phyloP scores from a whole-genome alignment of 352 stramenopile species.

The Phytophthora pistaciae region DNA sequence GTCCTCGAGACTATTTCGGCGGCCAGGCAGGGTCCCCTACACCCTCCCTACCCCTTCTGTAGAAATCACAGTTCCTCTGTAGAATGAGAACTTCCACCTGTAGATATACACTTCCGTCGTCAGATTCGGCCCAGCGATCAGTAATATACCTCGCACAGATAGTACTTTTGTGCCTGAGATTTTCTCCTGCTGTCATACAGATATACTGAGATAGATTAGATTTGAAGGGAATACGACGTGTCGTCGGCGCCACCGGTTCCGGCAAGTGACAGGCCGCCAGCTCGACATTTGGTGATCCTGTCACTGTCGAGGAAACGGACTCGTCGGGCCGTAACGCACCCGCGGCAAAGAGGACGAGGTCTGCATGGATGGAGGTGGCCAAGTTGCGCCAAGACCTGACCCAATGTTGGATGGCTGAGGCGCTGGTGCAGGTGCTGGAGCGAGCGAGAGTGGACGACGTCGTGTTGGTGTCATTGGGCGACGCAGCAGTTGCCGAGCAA shows the following conservation, averaged over 20 bases:
- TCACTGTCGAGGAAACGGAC: slow-evolving; percentile 17
- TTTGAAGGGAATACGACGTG: too few species aligned
- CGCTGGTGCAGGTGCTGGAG: slow-evolving; percentile 46
- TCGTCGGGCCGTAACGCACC: slow-evolving; percentile 12
- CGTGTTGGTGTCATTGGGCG: slow-evolving; percentile 38
- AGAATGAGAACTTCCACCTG: too few species aligned
- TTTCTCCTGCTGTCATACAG: too few species aligned
- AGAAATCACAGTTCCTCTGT: too few species aligned
- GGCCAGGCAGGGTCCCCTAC: too few species aligned
- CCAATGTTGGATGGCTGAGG: slow-evolving; percentile 52
- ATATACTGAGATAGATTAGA: too few species aligned
- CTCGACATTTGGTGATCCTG: not conserved
- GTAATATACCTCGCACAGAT: too few species aligned
- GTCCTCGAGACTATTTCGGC: too few species aligned
- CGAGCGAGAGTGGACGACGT: slow-evolving; percentile 18
- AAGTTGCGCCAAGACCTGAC: slow-evolving; percentile 39
- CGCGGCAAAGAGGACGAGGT: not conserved
- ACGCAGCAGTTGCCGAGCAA: slow-evolving; percentile 9
- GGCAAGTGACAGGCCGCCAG: slow-evolving; percentile 30
- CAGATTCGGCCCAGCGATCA: too few species aligned
- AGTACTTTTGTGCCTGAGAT: too few species aligned
- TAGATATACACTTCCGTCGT: too few species aligned
- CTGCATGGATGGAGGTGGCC: slow-evolving; percentile 29
- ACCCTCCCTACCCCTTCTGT: too few species aligned
- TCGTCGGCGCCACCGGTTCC: slow-evolving; percentile 22